Evolutionary conservation across 2,329 filamentous ascomycete genomes (phyloP).

Genomic region (Fusarium haematococcum): DNA sequence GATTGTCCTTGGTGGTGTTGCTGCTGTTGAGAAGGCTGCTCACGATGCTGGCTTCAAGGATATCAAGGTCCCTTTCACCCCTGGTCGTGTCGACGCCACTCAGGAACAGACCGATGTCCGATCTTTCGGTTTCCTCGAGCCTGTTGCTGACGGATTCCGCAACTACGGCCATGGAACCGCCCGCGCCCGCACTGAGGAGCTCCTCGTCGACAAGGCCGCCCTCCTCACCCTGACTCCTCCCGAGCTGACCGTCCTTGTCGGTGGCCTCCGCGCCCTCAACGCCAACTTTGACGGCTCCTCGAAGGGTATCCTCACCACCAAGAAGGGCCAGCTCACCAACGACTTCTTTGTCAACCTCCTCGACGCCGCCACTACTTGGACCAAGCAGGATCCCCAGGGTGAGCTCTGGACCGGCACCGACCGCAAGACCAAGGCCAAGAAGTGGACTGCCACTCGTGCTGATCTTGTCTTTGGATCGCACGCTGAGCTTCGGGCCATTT

Average conservation of each 20-base stretch:
- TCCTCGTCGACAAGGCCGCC: constrained; percentile 78
- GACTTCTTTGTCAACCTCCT: constrained; percentile 87
- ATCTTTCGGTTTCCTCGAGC: constrained; percentile 75
- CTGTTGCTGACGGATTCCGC: constrained; percentile 80
- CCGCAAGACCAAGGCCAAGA: constrained; percentile 73
- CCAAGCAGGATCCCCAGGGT: constrained; percentile 53
- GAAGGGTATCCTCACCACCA: constrained; percentile 75
- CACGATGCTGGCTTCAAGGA: constrained; percentile 55
- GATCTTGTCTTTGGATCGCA: constrained; percentile 82
- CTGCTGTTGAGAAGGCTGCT: constrained; percentile 79
- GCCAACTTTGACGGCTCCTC: constrained; percentile 78
- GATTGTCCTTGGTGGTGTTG: constrained; percentile 79
- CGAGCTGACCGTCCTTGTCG: constrained; percentile 77
- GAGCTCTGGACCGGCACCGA: constrained; percentile 74
- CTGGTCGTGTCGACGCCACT: constrained; percentile 78
- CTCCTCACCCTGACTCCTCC: constrained; percentile 77
- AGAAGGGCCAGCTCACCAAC: constrained; percentile 77
- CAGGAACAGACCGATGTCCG: constrained; percentile 77
- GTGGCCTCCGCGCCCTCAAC: constrained; percentile 77
- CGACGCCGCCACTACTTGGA: constrained; percentile 74
- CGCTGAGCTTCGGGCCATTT: constrained; percentile 76
- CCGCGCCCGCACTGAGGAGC: constrained; percentile 74
- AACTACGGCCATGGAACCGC: constrained; percentile 76
- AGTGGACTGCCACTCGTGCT: constrained; percentile 76
- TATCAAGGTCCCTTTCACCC: constrained; percentile 75